Evolutionary conservation across 495 filamentous ascomycete genomes (phyloP).

Genomic region (Lasiosphaeria ovina): DNA sequence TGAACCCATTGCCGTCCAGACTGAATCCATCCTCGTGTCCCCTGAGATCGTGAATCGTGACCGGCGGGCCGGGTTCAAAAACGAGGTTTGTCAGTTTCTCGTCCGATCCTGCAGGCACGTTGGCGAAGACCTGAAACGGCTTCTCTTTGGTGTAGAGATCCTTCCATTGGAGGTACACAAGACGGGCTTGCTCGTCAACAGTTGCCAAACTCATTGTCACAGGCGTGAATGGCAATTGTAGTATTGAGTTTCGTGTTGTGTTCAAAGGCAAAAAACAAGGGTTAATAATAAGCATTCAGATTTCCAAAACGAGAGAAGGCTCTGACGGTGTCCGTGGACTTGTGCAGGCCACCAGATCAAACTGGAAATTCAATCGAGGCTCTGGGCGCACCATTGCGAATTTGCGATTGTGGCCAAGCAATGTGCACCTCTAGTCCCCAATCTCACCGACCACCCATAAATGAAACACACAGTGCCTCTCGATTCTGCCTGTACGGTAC

Average conservation of each 20-base stretch:
- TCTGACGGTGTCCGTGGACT: too few relatives aligned
- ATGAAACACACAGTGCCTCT: neutral
- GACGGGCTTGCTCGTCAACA: neutral
- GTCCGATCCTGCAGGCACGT: neutral
- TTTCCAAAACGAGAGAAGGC: too few relatives aligned
- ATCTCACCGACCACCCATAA: neutral
- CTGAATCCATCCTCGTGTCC: neutral
- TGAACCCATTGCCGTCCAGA: neutral
- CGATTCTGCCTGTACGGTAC: neutral
- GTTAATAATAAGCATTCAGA: too few relatives aligned
- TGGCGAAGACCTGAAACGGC: neutral
- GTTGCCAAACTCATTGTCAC: neutral
- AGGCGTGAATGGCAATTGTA: neutral
- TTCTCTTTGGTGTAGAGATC: neutral
- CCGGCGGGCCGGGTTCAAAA: neutral
- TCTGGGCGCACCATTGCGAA: too few relatives aligned
- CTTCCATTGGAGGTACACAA: neutral
- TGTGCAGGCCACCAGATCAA: too few relatives aligned
- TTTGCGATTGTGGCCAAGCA: too few relatives aligned
- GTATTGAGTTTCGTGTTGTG: neutral
- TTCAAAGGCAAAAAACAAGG: too few relatives aligned
- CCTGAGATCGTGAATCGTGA: neutral
- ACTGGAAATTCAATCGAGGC: too few relatives aligned
- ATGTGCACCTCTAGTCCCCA: neutral
- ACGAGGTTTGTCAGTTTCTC: neutral